Percentiles rank a stretch among this genome's conserved stretches.
These are phyloP conservation scores for Cladosporium oxysporum DNA, from an alignment of 2,329 filamentous ascomycete genomes.

Conservation along the genomic window DNA sequence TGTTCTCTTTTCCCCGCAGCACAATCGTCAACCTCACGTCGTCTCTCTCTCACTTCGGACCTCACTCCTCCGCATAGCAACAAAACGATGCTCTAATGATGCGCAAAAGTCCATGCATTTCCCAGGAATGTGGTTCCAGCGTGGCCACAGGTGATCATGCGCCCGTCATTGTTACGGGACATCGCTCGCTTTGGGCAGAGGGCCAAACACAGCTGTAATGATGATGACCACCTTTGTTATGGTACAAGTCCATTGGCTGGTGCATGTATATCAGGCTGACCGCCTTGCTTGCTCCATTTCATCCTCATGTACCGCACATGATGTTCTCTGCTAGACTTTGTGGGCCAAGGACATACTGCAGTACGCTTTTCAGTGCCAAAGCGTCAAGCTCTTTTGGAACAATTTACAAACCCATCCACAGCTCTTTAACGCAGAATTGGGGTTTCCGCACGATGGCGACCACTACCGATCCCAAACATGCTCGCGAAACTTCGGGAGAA, in stretches of 20 bases:
- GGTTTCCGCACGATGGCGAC: slow-evolving; percentile 23
- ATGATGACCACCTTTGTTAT: neutral
- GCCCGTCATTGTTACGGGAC: neutral
- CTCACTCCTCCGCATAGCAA: neutral
- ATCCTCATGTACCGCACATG: neutral
- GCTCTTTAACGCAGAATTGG: neutral
- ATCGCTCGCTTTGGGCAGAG: neutral
- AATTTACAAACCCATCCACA: neutral
- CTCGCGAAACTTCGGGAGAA: slow-evolving; percentile 51
- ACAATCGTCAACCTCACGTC: neutral
- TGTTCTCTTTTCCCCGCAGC: neutral
- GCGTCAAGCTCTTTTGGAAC: neutral
- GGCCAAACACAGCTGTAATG: neutral
- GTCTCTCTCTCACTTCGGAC: neutral
- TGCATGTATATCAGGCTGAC: neutral
- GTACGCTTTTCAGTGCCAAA: neutral
- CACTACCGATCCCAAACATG: slow-evolving; percentile 34
- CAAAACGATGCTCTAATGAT: neutral
- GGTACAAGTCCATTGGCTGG: neutral
- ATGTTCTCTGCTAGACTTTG: neutral
- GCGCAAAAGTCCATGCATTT: neutral
- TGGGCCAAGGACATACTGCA: neutral
- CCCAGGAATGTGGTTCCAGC: neutral
- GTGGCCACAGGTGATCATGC: neutral
- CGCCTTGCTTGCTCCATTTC: neutral